These are phyloP conservation scores for Picea abies DNA, from an alignment of 83 land plant species.

Conservation along the genomic window DNA sequence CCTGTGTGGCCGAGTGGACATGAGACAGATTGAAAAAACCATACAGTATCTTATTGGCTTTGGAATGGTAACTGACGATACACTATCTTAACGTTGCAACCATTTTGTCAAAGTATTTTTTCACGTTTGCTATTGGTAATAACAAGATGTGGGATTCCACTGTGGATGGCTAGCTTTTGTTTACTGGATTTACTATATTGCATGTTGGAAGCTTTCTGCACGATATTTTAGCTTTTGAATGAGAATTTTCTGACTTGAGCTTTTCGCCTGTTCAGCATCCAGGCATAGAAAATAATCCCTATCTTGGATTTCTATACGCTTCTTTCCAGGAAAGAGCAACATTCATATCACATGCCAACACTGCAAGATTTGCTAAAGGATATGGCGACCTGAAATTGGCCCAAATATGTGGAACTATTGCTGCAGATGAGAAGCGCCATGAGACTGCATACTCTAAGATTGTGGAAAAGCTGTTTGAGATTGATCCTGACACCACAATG, in stretches of 20 bases:
- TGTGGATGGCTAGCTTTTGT: neutral
- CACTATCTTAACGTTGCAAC: no score
- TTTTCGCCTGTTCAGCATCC: constrained; percentile 27
- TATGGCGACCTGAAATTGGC: constrained; percentile 52
- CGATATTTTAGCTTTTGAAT: neutral
- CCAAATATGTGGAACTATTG: constrained; percentile 57
- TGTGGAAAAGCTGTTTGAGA: constrained; percentile 55
- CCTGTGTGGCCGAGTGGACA: constrained; percentile 48
- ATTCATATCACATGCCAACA: constrained; percentile 57
- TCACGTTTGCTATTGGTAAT: no score
- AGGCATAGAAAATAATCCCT: constrained; percentile 47
- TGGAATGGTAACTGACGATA: constrained; percentile 47
- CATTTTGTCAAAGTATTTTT: no score
- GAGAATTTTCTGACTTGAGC: neutral
- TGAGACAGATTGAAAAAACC: constrained; percentile 53
- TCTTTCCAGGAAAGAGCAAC: constrained; percentile 58
- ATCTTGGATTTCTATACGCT: constrained; percentile 59
- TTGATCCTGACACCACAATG: constrained; percentile 52
- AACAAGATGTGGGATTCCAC: no score
- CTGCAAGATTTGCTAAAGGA: constrained; percentile 54
- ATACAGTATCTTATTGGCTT: constrained; percentile 61
- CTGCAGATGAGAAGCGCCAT: constrained; percentile 62
- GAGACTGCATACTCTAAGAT: constrained; percentile 55
- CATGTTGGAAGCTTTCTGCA: no score
- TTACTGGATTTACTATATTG: no score